A percentile compares a stretch with the other conserved stretches of the same genome.
Conservation (phyloP, 2,329 filamentous ascomycete species). For the Sphaerulina musiva region DNA sequence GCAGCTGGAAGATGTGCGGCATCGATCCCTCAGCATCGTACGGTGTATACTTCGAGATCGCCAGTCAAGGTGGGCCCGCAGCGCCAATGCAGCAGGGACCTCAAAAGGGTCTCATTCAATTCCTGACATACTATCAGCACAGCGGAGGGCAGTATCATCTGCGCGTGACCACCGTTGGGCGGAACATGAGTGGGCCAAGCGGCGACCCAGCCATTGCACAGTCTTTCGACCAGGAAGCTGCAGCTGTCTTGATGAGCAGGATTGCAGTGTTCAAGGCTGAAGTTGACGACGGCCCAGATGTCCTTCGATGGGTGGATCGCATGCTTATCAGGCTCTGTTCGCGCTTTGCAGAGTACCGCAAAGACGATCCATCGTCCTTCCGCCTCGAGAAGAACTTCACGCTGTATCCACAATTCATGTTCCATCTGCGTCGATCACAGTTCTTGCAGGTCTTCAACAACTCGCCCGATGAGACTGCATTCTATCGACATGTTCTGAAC, state of each 20-base stretch:
- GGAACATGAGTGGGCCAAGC: slow-evolving; percentile 84
- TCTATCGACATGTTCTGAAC: slow-evolving; percentile 93
- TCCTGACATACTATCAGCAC: slow-evolving; percentile 97
- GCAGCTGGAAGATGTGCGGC: slow-evolving; percentile 99
- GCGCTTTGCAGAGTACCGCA: slow-evolving; percentile 93
- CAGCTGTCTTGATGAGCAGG: slow-evolving; percentile 95
- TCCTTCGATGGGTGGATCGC: slow-evolving; percentile 93
- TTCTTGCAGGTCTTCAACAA: slow-evolving; percentile 99
- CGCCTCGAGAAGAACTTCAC: slow-evolving; percentile 98
- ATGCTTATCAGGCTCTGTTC: slow-evolving; percentile 98
- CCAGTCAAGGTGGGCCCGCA: slow-evolving; percentile 79
- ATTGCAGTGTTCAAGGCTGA: slow-evolving; percentile 99
- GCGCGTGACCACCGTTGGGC: slow-evolving; percentile 86
- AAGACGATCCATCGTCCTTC: slow-evolving; percentile 97
- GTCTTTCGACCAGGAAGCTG: slow-evolving; percentile 96
- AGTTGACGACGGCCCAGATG: slow-evolving; percentile 96
- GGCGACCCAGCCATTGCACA: slow-evolving; percentile 93
- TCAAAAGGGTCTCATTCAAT: slow-evolving; percentile 94
- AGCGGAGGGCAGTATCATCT: slow-evolving; percentile 94
- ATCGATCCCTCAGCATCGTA: slow-evolving; percentile 93
- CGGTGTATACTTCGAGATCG: slow-evolving; percentile 95
- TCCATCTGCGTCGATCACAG: slow-evolving; percentile 92
- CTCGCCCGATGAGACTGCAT: slow-evolving; percentile 97
- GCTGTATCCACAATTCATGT: slow-evolving; percentile 99
- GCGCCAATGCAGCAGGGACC: slow-evolving; percentile 70